Conservation (phyloP, 2,329 filamentous ascomycete genomes). For the Arthrobotrys sinensis region DNA sequence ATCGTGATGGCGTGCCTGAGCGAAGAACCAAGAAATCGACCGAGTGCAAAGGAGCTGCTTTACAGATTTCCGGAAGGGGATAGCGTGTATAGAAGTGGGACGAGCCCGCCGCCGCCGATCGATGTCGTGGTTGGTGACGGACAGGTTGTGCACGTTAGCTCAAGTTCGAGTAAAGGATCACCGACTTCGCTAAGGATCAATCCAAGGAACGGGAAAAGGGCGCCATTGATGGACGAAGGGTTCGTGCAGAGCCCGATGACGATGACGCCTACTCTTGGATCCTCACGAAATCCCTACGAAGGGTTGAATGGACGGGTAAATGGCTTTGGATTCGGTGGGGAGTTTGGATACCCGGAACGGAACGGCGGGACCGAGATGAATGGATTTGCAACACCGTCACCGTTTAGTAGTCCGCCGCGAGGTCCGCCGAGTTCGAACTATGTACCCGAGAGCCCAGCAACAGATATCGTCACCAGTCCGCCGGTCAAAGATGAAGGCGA, state of each 20-base stretch:
- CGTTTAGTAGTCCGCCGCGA: slow-evolving; percentile 45
- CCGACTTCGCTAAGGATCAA: slow-evolving; percentile 57
- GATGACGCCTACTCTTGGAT: slow-evolving; percentile 33
- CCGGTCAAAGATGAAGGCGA: slow-evolving; percentile 49
- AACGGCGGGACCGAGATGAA: slow-evolving; percentile 23
- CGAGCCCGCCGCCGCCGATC: slow-evolving; percentile 36
- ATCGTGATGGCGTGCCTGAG: slow-evolving; percentile 84
- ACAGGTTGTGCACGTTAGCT: slow-evolving; percentile 43
- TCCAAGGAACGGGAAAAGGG: slow-evolving; percentile 40
- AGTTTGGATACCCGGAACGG: slow-evolving; percentile 25
- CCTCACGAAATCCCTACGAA: slow-evolving; percentile 36
- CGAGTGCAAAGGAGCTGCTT: slow-evolving; percentile 81
- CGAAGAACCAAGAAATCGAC: slow-evolving; percentile 79
- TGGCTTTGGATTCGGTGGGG: slow-evolving; percentile 43
- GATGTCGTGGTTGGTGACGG: slow-evolving; percentile 50
- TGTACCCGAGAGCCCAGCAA: slow-evolving; percentile 53
- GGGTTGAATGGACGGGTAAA: slow-evolving; percentile 42
- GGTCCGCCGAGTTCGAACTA: slow-evolving; percentile 46
- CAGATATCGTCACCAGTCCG: slow-evolving; percentile 55
- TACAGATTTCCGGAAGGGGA: slow-evolving; percentile 74
- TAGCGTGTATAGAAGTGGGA: slow-evolving; percentile 23
- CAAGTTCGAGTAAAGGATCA: slow-evolving; percentile 53
- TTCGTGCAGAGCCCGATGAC: slow-evolving; percentile 58
- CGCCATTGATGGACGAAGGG: slow-evolving; percentile 33
- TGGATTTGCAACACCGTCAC: slow-evolving; percentile 21